Base-by-base conservation (phyloP, 108 stramenopile species). In the Skeletonema menzelii region DNA sequence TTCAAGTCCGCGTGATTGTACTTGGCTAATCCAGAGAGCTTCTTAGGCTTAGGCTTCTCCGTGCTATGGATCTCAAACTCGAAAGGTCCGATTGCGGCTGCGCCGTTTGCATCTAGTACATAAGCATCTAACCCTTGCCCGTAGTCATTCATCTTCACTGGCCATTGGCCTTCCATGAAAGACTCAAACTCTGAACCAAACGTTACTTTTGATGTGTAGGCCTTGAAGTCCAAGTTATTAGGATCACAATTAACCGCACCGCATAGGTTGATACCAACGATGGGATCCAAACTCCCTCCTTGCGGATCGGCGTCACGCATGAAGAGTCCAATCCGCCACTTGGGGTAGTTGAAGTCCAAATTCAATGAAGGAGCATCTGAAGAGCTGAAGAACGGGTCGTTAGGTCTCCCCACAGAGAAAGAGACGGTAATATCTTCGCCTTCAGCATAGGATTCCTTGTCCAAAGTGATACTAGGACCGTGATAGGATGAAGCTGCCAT, bases 251-350 rank as follows among this genome's bases (percentile, higher is more conserved):
- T 27, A 24, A 46, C 7, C 4, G 56, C 59, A 12, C 34, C 70
- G 57, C 70, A 61, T 13, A 70, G 22, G 32, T 60, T 44, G 10
- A 70, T 42, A 8, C 42, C 22, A 22, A 70, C 69, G 59, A 70
- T 70, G 35, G 69, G 69, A 28, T 28, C 17, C 60, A 71, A 35
- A 0, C 5, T 14, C 14, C 70, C 70, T 22, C 70, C 70, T 53
- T 71, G 70, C 4, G 70, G 70, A 24, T 71, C 70, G 20, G 70
- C 70, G 14, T 71, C 70, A 4, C 70, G 60, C 70, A 71, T 71
- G 46, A 71, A 71, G 15, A 71, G 46, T 15, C 70, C 70, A 27
- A 71, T 27, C 20, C 17, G 38, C 70, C 70, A 71, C 26, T 56
- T 35, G 24, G 40, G 60, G 46, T 62, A 71, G 44, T 62, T 27